Percentiles rank a stretch among this genome's conserved stretches.
Evolutionary conservation across 2,329 filamentous ascomycete genomes (phyloP).

Genomic region (Exophiala oligosperma): DNA sequence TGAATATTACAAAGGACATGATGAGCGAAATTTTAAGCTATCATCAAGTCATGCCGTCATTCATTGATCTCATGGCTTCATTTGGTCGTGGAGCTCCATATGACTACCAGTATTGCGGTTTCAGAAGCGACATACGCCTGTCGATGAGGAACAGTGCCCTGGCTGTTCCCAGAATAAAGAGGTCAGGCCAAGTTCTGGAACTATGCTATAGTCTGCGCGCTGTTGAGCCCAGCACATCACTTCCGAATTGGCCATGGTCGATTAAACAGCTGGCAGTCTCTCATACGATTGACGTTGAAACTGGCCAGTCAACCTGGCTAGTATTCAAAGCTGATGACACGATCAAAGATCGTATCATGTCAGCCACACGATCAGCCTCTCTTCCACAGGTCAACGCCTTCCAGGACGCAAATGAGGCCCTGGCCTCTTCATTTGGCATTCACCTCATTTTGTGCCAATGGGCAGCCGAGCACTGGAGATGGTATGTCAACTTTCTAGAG

Average conservation of each 20-base stretch:
- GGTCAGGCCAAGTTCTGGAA: conserved; percentile 39
- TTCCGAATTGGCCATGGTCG: conserved; percentile 29
- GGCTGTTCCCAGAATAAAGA: conserved; percentile 32
- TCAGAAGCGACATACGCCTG: conserved; percentile 34
- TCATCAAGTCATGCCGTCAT: background rate
- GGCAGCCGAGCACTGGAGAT: conserved; percentile 45
- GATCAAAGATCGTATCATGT: conserved; percentile 34
- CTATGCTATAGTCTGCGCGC: conserved; percentile 43
- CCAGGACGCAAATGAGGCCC: conserved; percentile 33
- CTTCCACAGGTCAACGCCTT: conserved; percentile 30
- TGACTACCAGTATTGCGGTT: conserved; percentile 41
- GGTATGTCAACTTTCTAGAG: conserved; percentile 36
- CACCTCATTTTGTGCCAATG: conserved; percentile 44
- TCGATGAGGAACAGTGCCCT: conserved; percentile 5
- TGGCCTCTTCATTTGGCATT: conserved; percentile 38
- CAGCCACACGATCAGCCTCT: conserved; percentile 31
- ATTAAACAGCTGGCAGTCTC: conserved; percentile 34
- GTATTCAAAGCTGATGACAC: conserved; percentile 37
- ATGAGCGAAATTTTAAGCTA: background rate
- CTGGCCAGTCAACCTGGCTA: conserved; percentile 43
- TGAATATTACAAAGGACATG: background rate
- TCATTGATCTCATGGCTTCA: background rate
- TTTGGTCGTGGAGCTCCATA: background rate
- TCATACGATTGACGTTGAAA: conserved; percentile 42
- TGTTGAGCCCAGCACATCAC: conserved; percentile 3